Conservation (phyloP, 371 early-diverging fungal genomes). For the Mucor piriformis region DNA sequence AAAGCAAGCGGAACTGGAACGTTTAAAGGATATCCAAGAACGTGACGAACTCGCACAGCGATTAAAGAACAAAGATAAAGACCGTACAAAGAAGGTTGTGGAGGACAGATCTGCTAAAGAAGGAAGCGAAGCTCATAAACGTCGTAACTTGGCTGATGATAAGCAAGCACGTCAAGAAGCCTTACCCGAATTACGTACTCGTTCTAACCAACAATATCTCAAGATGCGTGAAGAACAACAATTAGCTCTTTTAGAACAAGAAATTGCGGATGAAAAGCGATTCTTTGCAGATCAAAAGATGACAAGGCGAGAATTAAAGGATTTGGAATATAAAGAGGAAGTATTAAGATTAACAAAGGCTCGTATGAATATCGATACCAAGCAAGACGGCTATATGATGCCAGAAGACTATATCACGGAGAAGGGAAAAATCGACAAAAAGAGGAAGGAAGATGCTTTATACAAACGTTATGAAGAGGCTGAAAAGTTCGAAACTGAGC, state of each 20-base stretch:
- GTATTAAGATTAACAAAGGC: constrained; percentile 84
- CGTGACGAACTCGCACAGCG: constrained; percentile 90
- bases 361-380: constrained; percentile 76
- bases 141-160: constrained; percentile 85
- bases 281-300: constrained; percentile 79
- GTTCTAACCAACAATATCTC: constrained; percentile 91
- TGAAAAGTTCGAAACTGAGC: constrained; percentile 83
- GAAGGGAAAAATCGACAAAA: constrained; percentile 92
- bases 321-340: constrained; percentile 83
- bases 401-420: constrained; percentile 94
- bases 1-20: constrained; percentile 46
- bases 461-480: constrained; percentile 90
- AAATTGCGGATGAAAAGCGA: constrained; percentile 87
- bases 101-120: constrained; percentile 82
- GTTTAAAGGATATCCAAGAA: constrained; percentile 73
- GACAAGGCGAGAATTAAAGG: constrained; percentile 76
- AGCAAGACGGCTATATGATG: constrained; percentile 87
- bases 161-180: constrained; percentile 64
- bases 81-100: constrained; percentile 76
- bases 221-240: constrained; percentile 85
- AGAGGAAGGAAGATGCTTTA: constrained; percentile 86
- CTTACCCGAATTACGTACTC: constrained; percentile 76
- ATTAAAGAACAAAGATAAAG: constrained; percentile 81
- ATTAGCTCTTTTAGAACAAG: constrained; percentile 73
- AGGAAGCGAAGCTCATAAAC: constrained; percentile 68